Evolutionary conservation across 495 filamentous ascomycete genomes (phyloP).

Genomic region (Lophiotrema nucula): DNA sequence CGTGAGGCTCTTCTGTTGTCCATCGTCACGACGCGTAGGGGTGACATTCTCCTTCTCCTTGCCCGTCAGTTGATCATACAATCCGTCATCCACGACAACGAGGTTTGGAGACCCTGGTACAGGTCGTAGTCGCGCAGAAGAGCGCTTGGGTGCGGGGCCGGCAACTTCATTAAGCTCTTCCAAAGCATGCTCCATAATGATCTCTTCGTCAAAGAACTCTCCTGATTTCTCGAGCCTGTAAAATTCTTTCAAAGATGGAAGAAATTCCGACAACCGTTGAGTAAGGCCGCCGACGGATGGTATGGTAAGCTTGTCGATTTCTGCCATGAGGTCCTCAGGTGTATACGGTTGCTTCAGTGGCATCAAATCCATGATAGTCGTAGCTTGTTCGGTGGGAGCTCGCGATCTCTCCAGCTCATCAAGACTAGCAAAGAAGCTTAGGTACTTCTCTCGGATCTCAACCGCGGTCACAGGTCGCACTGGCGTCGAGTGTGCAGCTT

Average conservation of each 20-base stretch:
- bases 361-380: slow-evolving; percentile 8
- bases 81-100: slow-evolving; percentile 28
- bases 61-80: slow-evolving; percentile 28
- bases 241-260: slow-evolving; percentile 36
- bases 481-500: slow-evolving; percentile 8
- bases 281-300: slow-evolving; percentile 41
- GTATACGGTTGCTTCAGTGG: slow-evolving; percentile 31
- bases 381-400: background rate
- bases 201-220: slow-evolving; percentile 25
- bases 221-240: slow-evolving; percentile 8
- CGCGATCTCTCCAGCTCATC: slow-evolving; percentile 32
- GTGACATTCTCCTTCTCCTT: slow-evolving; percentile 14
- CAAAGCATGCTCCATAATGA: slow-evolving; percentile 32
- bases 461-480: slow-evolving; percentile 35
- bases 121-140: slow-evolving; percentile 27
- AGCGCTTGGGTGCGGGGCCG: slow-evolving; percentile 18
- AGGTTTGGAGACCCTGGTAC: slow-evolving; percentile 27
- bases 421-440: slow-evolving; percentile 40
- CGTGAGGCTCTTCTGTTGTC: too few relatives aligned
- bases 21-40: too few relatives aligned
- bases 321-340: slow-evolving; percentile 37
- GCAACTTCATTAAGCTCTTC: slow-evolving; percentile 36
- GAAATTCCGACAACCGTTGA: slow-evolving; percentile 38
- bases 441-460: slow-evolving; percentile 39
- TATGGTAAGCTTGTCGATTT: slow-evolving; percentile 43